Evolutionary conservation across 345 rosid genomes (phyloP).

Genomic region (Melaleuca alternifolia): DNA sequence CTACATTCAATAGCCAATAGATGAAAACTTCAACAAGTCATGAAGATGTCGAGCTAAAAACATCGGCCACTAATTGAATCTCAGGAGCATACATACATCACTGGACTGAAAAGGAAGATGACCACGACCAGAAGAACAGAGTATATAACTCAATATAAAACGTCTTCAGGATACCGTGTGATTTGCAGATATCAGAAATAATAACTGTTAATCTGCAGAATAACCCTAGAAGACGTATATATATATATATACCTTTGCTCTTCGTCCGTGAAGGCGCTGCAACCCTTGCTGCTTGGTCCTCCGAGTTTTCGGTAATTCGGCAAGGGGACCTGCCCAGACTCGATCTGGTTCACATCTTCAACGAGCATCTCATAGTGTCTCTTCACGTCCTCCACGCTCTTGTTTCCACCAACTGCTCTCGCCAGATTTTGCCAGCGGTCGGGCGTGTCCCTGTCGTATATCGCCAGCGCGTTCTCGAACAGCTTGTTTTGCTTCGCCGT

Average conservation of each 20-base stretch:
- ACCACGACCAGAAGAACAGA: background rate
- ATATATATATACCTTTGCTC: constrained; percentile 2
- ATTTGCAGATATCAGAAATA: background rate
- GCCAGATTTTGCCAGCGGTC: constrained; percentile 13
- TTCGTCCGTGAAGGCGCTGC: background rate
- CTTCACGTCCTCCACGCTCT: constrained; percentile 11
- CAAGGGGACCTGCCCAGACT: constrained; percentile 10
- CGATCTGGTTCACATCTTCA: constrained; percentile 7
- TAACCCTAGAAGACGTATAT: background rate
- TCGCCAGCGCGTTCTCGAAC: constrained; percentile 13
- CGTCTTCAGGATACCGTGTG: background rate
- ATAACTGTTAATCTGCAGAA: too few species aligned
- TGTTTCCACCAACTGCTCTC: constrained; percentile 12
- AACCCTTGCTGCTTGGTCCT: background rate
- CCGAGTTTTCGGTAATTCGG: constrained; percentile 3
- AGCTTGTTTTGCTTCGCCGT: constrained; percentile 9
- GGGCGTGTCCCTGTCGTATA: constrained; percentile 6
- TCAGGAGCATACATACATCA: background rate
- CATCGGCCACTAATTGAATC: background rate
- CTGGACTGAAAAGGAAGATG: background rate
- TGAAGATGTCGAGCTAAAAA: background rate
- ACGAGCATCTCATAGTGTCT: constrained; percentile 11
- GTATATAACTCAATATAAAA: background rate
- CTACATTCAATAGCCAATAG: background rate
- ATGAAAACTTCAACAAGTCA: too few species aligned